Conservation (phyloP, 192 early-diverging fungal species). For the Coemansia sp. region DNA sequence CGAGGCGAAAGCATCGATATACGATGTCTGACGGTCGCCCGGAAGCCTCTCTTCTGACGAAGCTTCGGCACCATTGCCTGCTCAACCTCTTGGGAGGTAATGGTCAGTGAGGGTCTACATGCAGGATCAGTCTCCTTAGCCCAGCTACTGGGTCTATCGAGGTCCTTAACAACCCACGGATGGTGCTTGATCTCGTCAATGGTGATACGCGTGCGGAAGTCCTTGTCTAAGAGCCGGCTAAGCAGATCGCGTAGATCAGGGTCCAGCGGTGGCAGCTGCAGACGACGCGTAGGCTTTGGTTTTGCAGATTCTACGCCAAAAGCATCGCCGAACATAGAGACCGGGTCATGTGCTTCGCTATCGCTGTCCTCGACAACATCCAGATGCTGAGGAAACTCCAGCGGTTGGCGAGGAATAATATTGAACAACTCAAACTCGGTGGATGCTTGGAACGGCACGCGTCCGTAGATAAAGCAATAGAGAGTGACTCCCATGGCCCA, state of each 20-base stretch:
- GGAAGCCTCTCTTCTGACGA: conserved; percentile 35
- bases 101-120: conserved; percentile 63
- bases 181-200: conserved; percentile 90
- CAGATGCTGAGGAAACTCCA: conserved; percentile 54
- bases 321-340: conserved; percentile 1
- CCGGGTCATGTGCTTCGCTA: conserved; percentile 1
- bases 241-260: conserved; percentile 72
- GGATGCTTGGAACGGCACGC: conserved; percentile 88
- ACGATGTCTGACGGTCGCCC: conserved; percentile 40
- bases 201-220: conserved; percentile 78
- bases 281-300: neutral
- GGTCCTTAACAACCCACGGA: conserved; percentile 81
- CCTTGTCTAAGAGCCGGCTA: conserved; percentile 75
- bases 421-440: conserved; percentile 97
- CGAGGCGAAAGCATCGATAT: conserved; percentile 49
- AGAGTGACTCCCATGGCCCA: conserved; percentile 98
- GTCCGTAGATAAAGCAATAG: conserved; percentile 90
- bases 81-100: conserved; percentile 82
- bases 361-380: conserved; percentile 16
- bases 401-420: conserved; percentile 74
- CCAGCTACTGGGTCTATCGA: conserved; percentile 69
- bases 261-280: conserved; percentile 52
- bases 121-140: conserved; percentile 74
- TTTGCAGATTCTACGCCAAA: neutral
- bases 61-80: conserved; percentile 52